Percentiles rank a stretch among this genome's conserved stretches.
Conservation (phyloP, 2,329 filamentous ascomycete species). For the Escovopsis sp. region DNA sequence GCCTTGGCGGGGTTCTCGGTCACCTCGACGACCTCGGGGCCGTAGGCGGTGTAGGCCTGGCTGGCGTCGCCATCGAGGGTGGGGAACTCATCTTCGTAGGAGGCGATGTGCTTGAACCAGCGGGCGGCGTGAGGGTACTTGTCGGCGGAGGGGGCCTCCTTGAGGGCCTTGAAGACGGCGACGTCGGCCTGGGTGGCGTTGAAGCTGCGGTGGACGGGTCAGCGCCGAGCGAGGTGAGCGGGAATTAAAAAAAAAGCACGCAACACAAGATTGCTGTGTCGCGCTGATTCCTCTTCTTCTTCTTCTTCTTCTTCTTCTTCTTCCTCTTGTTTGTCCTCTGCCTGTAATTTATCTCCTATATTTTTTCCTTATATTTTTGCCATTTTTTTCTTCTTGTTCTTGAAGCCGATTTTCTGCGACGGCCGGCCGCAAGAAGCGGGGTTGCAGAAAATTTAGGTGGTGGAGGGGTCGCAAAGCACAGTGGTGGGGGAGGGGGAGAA, state of each 20-base stretch:
- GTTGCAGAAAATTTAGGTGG: neutral
- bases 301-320: constrained; percentile 1
- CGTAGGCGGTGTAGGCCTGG: constrained; percentile 80
- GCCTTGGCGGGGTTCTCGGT: constrained; percentile 79
- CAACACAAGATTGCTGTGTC: no score
- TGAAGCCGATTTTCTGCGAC: no score
- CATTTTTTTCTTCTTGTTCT: no score
- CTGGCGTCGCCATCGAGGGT: constrained; percentile 81
- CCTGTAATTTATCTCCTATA: no score
- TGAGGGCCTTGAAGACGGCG: constrained; percentile 82
- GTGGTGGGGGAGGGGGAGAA: neutral
- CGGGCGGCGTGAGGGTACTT: constrained; percentile 91
- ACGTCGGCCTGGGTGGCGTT: constrained; percentile 88
- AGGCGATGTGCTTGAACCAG: constrained; percentile 98
- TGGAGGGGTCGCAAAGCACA: constrained; percentile 1
- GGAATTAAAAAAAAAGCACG: no score
- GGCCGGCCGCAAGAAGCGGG: neutral
- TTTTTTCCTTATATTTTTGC: no score
- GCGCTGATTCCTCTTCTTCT: neutral
- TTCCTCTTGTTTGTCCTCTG: neutral
- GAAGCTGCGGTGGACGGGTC: constrained; percentile 22
- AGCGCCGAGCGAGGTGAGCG: constrained; percentile 1
- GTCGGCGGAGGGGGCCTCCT: constrained; percentile 55
- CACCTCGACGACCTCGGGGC: constrained; percentile 65
- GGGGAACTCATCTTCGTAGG: constrained; percentile 84